Conservation (phyloP, 177 flowering plant genomes). For the Vitis hybrid region DNA sequence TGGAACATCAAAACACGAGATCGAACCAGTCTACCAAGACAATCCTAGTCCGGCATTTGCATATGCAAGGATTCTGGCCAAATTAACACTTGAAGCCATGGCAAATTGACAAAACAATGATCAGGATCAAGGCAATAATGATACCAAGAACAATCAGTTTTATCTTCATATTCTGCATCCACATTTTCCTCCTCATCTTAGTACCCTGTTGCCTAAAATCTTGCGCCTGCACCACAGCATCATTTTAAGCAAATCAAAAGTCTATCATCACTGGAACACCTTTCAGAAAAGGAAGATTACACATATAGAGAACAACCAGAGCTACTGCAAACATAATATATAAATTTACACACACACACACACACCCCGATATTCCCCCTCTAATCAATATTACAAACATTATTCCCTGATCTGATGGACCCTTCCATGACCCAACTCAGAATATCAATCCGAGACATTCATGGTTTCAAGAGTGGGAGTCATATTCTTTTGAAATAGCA, state of each 20-base stretch:
- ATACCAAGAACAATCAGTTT: constrained; percentile 44
- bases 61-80: too few species aligned
- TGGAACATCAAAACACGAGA: too few species aligned
- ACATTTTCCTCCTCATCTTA: constrained; percentile 45
- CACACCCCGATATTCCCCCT: too few species aligned
- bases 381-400: background rate
- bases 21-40: too few species aligned
- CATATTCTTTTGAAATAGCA: too few species aligned
- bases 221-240: constrained; percentile 40
- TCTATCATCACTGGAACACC: too few species aligned
- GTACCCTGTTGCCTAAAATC: constrained; percentile 48
- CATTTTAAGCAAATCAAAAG: background rate
- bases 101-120: constrained; percentile 39
- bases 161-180: constrained; percentile 52
- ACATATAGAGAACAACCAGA: too few species aligned
- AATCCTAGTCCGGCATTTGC: too few species aligned
- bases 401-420: background rate
- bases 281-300: too few species aligned
- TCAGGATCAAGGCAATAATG: constrained; percentile 31
- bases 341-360: too few species aligned
- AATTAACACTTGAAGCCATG: constrained; percentile 34
- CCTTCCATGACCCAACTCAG: too few species aligned
- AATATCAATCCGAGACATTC: background rate
- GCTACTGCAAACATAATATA: too few species aligned
- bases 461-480: background rate